Base-by-base conservation (phyloP, 1,284 basidiomycete species). In the Neonothopanus nambi region DNA sequence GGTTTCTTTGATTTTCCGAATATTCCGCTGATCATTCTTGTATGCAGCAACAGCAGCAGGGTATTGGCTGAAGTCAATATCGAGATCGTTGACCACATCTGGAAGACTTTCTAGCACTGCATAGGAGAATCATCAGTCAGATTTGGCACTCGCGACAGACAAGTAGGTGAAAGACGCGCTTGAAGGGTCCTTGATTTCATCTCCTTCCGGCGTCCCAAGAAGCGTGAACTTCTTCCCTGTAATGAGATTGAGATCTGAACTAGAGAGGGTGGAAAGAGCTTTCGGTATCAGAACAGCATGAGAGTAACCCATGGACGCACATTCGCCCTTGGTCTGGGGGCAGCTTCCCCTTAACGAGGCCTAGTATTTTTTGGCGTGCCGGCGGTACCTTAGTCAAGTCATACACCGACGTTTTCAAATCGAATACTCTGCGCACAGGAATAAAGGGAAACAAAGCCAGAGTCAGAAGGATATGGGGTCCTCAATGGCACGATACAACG, bases 361-460 rank as follows among this genome's bases (percentile, higher is more conserved):
- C 92, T 12, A 95, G 77, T 51, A 96, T 87, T 76, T 97, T 96
- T 73, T 96, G 93, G 15, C 93, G 78, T 59, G 91, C 90, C 23
- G 86, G 81, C 3, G 93, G 92, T 1, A 97, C 91, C 54, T 79
- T 80, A 1, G 93, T 96, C 53, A 93, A 67, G 30, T 74, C 78
- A 58, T 87, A 81, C 36, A 97, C 67, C 7, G 77, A 68, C 17
- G 75, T 72, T 69, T 89, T 89, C 59, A 90, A 68, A 61, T 90
- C 87, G 61, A 80, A 85, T 8, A 89, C 81, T 64, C 87, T 88
- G 60, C 5, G 2, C 30, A 13, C 8, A 40, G 24, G 33, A 40
- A 42, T 28, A 33, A 56, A 17, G 21, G 47, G 53, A 38, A 17
- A 51, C 28, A 41, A 24, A 21, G 51, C 17, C 20, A 5, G 39